Base-by-base conservation (phyloP, 345 rosid genomes). In the Dovyalis caffra region DNA sequence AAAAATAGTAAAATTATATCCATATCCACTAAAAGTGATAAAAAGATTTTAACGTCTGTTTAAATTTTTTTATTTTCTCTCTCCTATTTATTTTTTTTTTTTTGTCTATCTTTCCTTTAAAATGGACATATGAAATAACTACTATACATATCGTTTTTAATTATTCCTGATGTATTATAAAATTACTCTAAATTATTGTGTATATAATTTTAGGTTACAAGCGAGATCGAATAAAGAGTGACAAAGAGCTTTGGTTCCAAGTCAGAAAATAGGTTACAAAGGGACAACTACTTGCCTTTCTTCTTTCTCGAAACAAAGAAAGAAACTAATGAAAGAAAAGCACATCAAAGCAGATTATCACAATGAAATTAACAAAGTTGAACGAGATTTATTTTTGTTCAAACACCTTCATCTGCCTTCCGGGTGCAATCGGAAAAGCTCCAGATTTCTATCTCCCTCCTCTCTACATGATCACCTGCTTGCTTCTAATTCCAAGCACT, bases 371-470 rank as follows among this genome's bases (percentile, higher is more conserved):
- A 56, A 35, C 37, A 66, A 51, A 51, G 65, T 33, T 66, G 45
- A 61, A 56, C 38, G 63, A 35, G 23, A 69, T 49, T 64, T n/a
- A n/a, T n/a, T 43, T 20, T 33, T 53, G 21, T 53, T 5, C 45
- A 31, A 62, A 60, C 80, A 65, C 68, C 74, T 70, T 77, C 79
- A 78, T 82, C 87, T 82, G 82, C 98, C 93, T 88, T 90, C 97
- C 66, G 99, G 99, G 75, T 91, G 97, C 82, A 95, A 87, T 7
- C 98, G 99, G 79, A 95, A 95, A 64, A 95, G 97, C 88, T 91
- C 95, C 51, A 95, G 95, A 63, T 98, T 95, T 85, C 89, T 83
- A 78, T 88, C 76, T 63, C 80, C 86, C 37, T 85, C 87, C 69
- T 82, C 88, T 79, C 85, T 76, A 77, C 82, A 86, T 40, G 70